Evolutionary conservation across 2,329 filamentous ascomycete species (phyloP), one percentile per base, ranked within the genome.

Genomic region (Fusarium equiseti): DNA sequence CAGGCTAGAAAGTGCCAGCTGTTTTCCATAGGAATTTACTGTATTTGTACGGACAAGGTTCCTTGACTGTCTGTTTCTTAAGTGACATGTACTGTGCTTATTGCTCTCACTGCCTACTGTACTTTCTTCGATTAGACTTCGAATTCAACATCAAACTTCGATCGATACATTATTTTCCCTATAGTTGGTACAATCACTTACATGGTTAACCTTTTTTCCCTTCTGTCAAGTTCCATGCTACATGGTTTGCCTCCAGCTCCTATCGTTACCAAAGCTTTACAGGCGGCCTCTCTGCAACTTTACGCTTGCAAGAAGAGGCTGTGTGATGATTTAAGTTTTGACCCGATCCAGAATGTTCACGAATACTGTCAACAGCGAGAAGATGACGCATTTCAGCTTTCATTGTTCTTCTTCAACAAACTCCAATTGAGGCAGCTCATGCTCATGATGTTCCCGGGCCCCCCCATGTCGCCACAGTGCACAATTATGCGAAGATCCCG

Each of bases 271-370:
- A 8, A 27, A 52, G 22, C 32, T 52, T 20, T 26, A 24, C 16
- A 52, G 73, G 72, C 63, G 72, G 73, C 72, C 72, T 74, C 72
- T 55, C 50, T 52, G 27, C 60, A 48, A 29, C 45, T 49, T 56
- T 46, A 55, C 70, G 68, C 72, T 62, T 51, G 42, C 29, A 31
- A 29, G 54, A 32, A 40, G 71, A 72, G 71, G 73, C 71, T 73
- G 73, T 71, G 73, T 66, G 38, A n/a, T 8, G 24, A 24, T 32
- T 42, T 58, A 53, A 59, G 29, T 57, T 55, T 44, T 49, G 49
- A 18, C 32, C 13, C 15, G 35, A 42, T 24, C 24, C 20, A 38
- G 43, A 50, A 35, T 50, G 49, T 35, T 9, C 11, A 20, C 51
- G 49, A 18, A 9, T 6, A 40, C 18, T 51, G 8, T 26, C 16